Base-by-base conservation (phyloP, 2,329 filamentous ascomycete genomes). In the Nigrospora sphaerica region DNA sequence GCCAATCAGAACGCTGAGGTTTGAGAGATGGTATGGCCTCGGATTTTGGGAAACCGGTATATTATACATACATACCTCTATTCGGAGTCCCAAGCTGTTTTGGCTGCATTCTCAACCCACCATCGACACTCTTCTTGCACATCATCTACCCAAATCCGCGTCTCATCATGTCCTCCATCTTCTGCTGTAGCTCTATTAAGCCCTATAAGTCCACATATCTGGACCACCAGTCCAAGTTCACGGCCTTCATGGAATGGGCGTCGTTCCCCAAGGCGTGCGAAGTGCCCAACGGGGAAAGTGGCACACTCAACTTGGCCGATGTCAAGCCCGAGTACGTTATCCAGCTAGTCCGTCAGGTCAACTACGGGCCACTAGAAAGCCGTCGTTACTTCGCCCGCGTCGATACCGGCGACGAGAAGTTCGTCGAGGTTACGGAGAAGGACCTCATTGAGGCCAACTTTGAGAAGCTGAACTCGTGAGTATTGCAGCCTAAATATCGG, bases 281-380 rank as follows among this genome's bases (percentile, higher is more conserved):
- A n/a, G n/a, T n/a, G n/a, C n/a, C n/a, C n/a, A n/a, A n/a, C n/a
- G n/a, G n/a, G n/a, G n/a, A n/a, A n/a, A n/a, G n/a, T 10, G 39
- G 51, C n/a, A 40, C 44, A 23, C 32, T 16, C 31, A 38, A 2
- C 45, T 49, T 47, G 50, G 54, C 38, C 13, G 42, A 16, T 2
- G 18, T 49, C 7, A 40, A 42, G 10, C 44, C 55, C 2, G 39
- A 49, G 0, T 63, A 52, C 46, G 68, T 55, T 14, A 52, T 74
- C 3, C 70, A 74, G 54, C 53, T 73, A 3, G 68, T 73, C 18
- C 59, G 57, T 3, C 70, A 73, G 57, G 59, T 71, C 51, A 73
- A 73, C 52, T 72, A 60, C 48, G 71, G 71, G 2, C 56, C 69
- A 3, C 56, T 70, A 0, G 70, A 74, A 45, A 62, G 57, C 42